These are phyloP conservation scores for Pseudomonodictys pantanalensis DNA, from an alignment of 495 filamentous ascomycete species.

Conservation along the genomic window DNA sequence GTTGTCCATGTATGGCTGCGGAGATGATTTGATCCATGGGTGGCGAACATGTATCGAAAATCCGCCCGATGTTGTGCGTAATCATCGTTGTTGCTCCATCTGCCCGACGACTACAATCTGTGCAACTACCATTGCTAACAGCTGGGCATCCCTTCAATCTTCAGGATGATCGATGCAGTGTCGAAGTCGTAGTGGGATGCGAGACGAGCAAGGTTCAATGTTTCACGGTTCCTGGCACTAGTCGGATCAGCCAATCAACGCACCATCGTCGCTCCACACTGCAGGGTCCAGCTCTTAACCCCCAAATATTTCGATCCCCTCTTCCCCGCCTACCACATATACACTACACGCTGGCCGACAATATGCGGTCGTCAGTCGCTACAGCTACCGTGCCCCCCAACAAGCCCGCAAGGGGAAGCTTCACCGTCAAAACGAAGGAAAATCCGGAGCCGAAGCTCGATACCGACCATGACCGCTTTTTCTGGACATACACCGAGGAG, in stretches of 20 bases:
- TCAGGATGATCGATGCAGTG: too few relatives aligned
- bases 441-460: neutral
- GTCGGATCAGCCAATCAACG: neutral
- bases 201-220: too few relatives aligned
- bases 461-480: conserved; percentile 55
- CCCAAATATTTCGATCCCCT: neutral
- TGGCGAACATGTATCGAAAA: too few relatives aligned
- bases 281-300: neutral
- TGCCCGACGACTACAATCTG: too few relatives aligned
- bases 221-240: too few relatives aligned
- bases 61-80: too few relatives aligned
- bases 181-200: too few relatives aligned
- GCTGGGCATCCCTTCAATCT: too few relatives aligned
- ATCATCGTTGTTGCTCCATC: too few relatives aligned
- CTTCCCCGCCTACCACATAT: neutral
- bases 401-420: conserved; percentile 9
- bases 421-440: neutral
- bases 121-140: too few relatives aligned
- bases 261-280: neutral
- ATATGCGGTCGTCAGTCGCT: conserved; percentile 35
- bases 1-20: too few relatives aligned
- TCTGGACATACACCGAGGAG: conserved; percentile 99
- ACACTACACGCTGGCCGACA: neutral
- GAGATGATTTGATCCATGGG: too few relatives aligned
- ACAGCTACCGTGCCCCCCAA: conserved; percentile 25